Base-by-base conservation (phyloP, 2,329 filamentous ascomycete species). In the Coniochaeta hoffmannii region DNA sequence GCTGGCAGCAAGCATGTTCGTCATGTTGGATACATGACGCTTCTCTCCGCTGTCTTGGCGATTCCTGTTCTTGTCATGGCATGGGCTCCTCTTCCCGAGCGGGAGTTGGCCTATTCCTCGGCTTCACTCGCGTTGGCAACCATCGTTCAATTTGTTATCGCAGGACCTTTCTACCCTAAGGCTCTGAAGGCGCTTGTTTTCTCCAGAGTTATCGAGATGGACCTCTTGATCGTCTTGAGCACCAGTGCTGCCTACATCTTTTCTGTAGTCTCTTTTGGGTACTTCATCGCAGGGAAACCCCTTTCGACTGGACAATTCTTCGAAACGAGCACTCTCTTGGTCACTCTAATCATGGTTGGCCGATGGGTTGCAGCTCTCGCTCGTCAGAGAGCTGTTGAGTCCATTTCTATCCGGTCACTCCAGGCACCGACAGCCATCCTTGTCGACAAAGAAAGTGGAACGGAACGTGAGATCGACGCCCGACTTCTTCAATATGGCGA, bases 401-500 rank as follows among this genome's bases (percentile, higher is more conserved):
- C 79, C 0, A 79, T 84, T 11, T 82, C 79, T 0, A 69, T 83
- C 1, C 71, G 73, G 1, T 80, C 80, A 0, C 65, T 91, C 0
- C 14, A 36, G 14, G 88, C 91, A 62, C 60, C 71, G 0, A 60
- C 75, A 0, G 81, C 74, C 1, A 85, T 86, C 1, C 62, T 81
- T 2, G 63, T 89, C 1, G 63, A 83, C 0, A 66, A 69, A 6
- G 60, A 68, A 6, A 68, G 61, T 1, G 68, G 71, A 1, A 62
- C 52, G 7, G 79, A n/a, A n/a, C n/a, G n/a, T n/a, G n/a, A 84
- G 32, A 84, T 92, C 26, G 88, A 92, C 61, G 72, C 76, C 2
- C 74, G 73, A 0, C 77, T 92, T 1, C 74, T 93, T 1, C 87
- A 93, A 61, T 86, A 86, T 57, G 85, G 85, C 0, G 89, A 94